A percentile compares a stretch with the other conserved stretches of the same genome.
These are phyloP conservation scores for Parathielavia appendiculata DNA, from an alignment of 495 filamentous ascomycete species.

Conservation along the genomic window DNA sequence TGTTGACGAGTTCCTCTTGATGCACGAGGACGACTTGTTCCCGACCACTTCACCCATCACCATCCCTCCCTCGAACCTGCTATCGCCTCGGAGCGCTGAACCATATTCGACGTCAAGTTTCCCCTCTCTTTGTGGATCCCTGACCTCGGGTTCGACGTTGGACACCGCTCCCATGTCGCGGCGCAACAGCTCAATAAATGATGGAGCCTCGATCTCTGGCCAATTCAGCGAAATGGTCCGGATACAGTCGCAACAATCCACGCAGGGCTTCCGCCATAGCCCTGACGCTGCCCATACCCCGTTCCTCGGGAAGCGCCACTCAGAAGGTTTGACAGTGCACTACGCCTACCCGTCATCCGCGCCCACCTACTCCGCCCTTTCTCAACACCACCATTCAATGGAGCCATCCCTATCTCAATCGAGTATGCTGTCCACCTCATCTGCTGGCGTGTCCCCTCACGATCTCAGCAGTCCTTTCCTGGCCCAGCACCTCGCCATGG, in stretches of 20 bases:
- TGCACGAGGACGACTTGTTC: constrained; percentile 11
- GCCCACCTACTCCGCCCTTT: constrained; percentile 25
- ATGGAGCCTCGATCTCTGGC: constrained; percentile 32
- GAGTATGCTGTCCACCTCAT: constrained; percentile 23
- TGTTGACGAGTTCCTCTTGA: constrained; percentile 24
- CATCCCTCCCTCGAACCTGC: constrained; percentile 17
- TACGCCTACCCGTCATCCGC: constrained; percentile 30
- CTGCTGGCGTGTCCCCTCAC: constrained; percentile 2
- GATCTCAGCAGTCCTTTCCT: constrained; percentile 11
- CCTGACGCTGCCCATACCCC: constrained; percentile 22
- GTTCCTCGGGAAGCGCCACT: constrained; percentile 32
- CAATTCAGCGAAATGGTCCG: constrained; percentile 41
- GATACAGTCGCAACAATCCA: constrained; percentile 41
- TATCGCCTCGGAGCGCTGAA: constrained; percentile 17
- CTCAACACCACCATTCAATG: constrained; percentile 32
- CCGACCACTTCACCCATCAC: constrained; percentile 19
- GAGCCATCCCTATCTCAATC: constrained; percentile 33
- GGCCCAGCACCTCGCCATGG: constrained; percentile 34
- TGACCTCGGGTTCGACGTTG: constrained; percentile 42
- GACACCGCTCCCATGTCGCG: constrained; percentile 44
- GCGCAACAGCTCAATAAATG: constrained; percentile 40
- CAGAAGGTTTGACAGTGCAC: constrained; percentile 27
- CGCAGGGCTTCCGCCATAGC: constrained; percentile 24
- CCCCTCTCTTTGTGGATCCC: constrained; percentile 40
- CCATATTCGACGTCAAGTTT: constrained; percentile 21